phyloP scores from a whole-genome alignment of 805 yeast species.

The Teunomyces gatunensis region DNA sequence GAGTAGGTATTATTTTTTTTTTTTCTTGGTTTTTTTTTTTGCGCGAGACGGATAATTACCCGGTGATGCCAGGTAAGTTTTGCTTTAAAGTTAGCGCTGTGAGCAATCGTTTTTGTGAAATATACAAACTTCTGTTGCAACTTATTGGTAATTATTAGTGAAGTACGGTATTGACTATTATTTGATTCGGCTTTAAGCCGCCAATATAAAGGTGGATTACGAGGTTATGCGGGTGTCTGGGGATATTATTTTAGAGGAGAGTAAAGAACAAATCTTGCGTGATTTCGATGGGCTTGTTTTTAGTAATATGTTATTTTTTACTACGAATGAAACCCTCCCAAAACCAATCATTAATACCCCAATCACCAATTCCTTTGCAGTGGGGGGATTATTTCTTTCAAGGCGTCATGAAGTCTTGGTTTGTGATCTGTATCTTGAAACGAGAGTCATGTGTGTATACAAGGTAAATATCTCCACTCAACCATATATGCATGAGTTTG shows the following conservation, averaged over 20 bases:
- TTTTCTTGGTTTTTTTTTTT: not conserved
- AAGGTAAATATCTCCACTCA: no score
- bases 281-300: not conserved
- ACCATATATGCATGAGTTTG: no score
- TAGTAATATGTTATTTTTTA: not conserved
- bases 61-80: not conserved
- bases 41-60: not conserved
- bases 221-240: not conserved
- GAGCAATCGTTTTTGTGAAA: no score
- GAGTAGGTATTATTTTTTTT: no score
- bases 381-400: not conserved
- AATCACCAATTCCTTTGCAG: not conserved
- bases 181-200: no score
- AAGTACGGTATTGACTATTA: no score
- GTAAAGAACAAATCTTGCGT: not conserved
- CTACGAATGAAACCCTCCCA: not conserved
- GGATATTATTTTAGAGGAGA: not conserved
- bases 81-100: not conserved
- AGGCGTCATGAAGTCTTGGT: not conserved
- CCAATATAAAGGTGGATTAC: not conserved
- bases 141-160: no score
- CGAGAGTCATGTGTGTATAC: no score
- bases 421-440: no score
- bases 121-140: no score
- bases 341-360: not conserved